These are phyloP conservation scores for Diplodia corticola DNA, from an alignment of 2,329 filamentous ascomycete species.

Conservation along the genomic window DNA sequence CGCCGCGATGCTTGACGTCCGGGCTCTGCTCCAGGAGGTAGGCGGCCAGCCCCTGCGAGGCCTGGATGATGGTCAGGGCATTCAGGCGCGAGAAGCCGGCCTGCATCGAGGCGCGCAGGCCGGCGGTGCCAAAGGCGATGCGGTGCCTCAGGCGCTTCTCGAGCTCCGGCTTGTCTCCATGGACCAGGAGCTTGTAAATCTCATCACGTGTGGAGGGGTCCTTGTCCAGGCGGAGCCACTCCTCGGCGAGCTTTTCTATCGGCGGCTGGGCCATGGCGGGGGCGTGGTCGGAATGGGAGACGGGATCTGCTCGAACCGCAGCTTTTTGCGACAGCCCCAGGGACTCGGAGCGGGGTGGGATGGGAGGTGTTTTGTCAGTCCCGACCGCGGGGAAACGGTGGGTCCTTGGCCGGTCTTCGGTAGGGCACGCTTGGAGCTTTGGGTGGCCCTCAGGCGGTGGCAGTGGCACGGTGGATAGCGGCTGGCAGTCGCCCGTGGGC, in stretches of 20 bases:
- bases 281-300: background rate
- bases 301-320: background rate
- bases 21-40: conserved; percentile 54
- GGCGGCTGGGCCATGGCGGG: conserved; percentile 33
- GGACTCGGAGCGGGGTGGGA: background rate
- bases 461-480: too few relatives aligned
- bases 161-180: conserved; percentile 50
- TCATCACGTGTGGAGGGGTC: conserved; percentile 56
- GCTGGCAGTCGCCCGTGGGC: too few relatives aligned
- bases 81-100: conserved; percentile 65
- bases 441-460: background rate
- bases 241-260: conserved; percentile 49
- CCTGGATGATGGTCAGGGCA: conserved; percentile 60
- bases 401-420: conserved; percentile 10
- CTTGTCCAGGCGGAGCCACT: conserved; percentile 61
- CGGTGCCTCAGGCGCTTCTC: conserved; percentile 55
- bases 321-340: background rate
- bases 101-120: conserved; percentile 64
- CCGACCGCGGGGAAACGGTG: conserved; percentile 6
- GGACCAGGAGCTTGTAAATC: conserved; percentile 53
- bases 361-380: background rate
- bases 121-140: conserved; percentile 64
- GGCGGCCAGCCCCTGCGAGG: conserved; percentile 64
- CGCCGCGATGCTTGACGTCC: conserved; percentile 46
- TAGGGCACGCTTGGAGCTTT: conserved; percentile 4